Evolutionary conservation across 495 filamentous ascomycete species (phyloP), one percentile per base, ranked within the genome.

Genomic region (Copromyces sp.): DNA sequence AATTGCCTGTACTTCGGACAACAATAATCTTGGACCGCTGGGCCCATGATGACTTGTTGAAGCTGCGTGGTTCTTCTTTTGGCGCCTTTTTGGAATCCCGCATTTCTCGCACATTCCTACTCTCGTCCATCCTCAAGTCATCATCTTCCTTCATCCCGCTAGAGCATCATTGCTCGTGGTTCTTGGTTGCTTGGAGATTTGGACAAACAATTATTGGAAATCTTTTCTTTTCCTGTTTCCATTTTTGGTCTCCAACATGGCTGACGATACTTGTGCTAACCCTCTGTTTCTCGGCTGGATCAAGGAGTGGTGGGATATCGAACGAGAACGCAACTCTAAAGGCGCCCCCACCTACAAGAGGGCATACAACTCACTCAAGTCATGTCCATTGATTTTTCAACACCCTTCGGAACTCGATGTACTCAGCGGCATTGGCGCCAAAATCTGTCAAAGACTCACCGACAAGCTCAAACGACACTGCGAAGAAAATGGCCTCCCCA

Each of bases 331-430:
- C 9, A 93, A 92, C 77, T 86, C 87, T 40, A 94, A 93, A 77
- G 90, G 90, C 53, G 83, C 89, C 17, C 88, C 85, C 65, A 88
- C 88, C 80, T 95, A 94, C 81, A 93, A 91, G 77, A 91, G 90
- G 71, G 93, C 93, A 1, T 94, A 94, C 76, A 88, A 92, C 69
- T 92, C 93, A 12, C 88, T 96, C 81, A 94, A 91, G 83, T 86
- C 87, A 35, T 95, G 92, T 73, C 93, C 93, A 0, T 80, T 94
- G 65, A 81, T 84, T 5, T 93, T 95, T 73, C 83, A 87, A 3
- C 93, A 95, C 76, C 93, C 93, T 4, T 90, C 90, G 3, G 87
- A 93, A 79, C 87, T 92, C 3, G 87, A 89, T 74, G 87, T 92
- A 74, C 82, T 95, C 24, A 89, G 89, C 68, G 92, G 92, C 2